These are phyloP conservation scores for Thermoascus crustaceus DNA, from an alignment of 2,329 filamentous ascomycete species.

Conservation along the genomic window DNA sequence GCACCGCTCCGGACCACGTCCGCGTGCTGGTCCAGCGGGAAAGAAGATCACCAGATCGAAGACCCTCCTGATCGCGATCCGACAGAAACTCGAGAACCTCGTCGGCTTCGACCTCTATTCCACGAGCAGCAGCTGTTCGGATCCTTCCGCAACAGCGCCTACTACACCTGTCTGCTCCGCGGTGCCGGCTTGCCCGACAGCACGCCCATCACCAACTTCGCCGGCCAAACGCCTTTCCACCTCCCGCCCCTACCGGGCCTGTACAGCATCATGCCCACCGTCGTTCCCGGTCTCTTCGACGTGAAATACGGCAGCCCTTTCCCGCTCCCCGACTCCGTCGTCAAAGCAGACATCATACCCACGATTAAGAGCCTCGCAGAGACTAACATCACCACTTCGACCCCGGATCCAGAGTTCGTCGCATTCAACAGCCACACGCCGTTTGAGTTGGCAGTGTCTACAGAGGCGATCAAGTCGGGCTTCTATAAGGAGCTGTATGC, in stretches of 20 bases:
- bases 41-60: slow-evolving; percentile 24
- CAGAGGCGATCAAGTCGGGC: slow-evolving; percentile 28
- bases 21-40: slow-evolving; percentile 19
- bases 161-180: slow-evolving; percentile 32
- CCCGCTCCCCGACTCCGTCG: slow-evolving; percentile 14
- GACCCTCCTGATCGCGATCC: slow-evolving; percentile 30
- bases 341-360: slow-evolving; percentile 21
- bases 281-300: slow-evolving; percentile 11
- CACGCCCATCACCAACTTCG: slow-evolving; percentile 12
- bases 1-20: slow-evolving; percentile 15
- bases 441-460: slow-evolving; percentile 26
- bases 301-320: slow-evolving; percentile 13
- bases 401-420: slow-evolving; percentile 22
- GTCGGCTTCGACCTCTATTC: slow-evolving; percentile 27
- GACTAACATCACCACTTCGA: slow-evolving; percentile 8
- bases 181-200: slow-evolving; percentile 30
- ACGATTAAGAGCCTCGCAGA: slow-evolving; percentile 14
- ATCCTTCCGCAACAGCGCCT: slow-evolving; percentile 30
- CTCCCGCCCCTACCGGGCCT: slow-evolving; percentile 23
- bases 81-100: slow-evolving; percentile 27
- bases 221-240: slow-evolving; percentile 21
- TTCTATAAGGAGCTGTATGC: slow-evolving; percentile 36
- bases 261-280: slow-evolving; percentile 17
- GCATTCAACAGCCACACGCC: slow-evolving; percentile 31
- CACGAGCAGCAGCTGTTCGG: slow-evolving; percentile 30